phyloP scores from a whole-genome alignment of 768 basidiomycete species.

The Leccinum ochraceum region DNA sequence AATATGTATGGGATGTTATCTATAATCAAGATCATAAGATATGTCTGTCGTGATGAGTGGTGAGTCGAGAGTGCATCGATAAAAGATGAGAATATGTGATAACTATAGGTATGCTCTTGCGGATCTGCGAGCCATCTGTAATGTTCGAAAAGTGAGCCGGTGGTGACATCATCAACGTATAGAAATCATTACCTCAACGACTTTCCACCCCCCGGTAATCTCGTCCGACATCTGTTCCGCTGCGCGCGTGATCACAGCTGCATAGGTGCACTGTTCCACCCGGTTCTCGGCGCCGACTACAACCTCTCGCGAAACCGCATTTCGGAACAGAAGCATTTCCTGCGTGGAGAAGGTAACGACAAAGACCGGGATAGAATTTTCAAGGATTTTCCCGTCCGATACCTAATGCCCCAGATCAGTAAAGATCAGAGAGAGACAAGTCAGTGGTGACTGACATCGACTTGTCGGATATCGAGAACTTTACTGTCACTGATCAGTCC shows the following conservation, averaged over 20 bases:
- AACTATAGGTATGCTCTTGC: conserved; percentile 48
- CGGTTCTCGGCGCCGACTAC: conserved; percentile 84
- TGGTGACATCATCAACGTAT: background rate
- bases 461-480: conserved; percentile 95
- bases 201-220: conserved; percentile 97
- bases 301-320: conserved; percentile 85
- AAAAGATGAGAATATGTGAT: conserved; percentile 11
- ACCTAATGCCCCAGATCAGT: conserved; percentile 47
- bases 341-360: conserved; percentile 92
- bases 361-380: conserved; percentile 88
- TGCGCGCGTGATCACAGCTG: conserved; percentile 85
- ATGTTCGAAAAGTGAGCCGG: conserved; percentile 2
- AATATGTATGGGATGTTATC: conserved; percentile 15
- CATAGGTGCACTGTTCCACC: conserved; percentile 93
- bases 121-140: conserved; percentile 53
- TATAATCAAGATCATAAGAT: conserved; percentile 33
- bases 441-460: conserved; percentile 67
- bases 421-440: background rate
- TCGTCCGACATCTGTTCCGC: conserved; percentile 89
- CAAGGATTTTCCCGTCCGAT: conserved; percentile 84
- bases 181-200: conserved; percentile 76
- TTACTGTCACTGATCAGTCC: conserved; percentile 92
- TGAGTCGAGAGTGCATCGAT: conserved; percentile 28
- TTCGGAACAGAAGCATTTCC: conserved; percentile 89
- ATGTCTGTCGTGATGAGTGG: conserved; percentile 32